Evolutionary conservation across 164 flowering plant species (phyloP).

Genomic region (Nymphaea thermarum): DNA sequence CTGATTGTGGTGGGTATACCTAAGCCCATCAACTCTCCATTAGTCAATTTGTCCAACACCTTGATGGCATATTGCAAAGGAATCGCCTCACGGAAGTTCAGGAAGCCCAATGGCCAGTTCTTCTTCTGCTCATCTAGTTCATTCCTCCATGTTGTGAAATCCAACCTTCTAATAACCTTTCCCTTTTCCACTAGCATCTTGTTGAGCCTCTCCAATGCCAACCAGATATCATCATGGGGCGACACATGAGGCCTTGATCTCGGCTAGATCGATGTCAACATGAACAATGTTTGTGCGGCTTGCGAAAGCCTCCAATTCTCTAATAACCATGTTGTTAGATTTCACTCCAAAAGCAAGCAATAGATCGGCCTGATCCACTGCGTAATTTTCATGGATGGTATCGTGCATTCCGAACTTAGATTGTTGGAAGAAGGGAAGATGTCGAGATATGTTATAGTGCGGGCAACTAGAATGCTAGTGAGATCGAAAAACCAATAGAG

Average conservation of each 20-base stretch:
- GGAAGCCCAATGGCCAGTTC: constrained; percentile 37
- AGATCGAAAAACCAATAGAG: constrained; percentile 40
- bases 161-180: constrained; percentile 9
- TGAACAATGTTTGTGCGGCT: constrained; percentile 65
- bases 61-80: constrained; percentile 19
- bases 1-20: constrained; percentile 14
- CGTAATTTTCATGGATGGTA: constrained; percentile 59
- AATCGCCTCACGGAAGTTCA: constrained; percentile 51
- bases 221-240: constrained; percentile 42
- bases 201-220: constrained; percentile 39
- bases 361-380: constrained; percentile 45
- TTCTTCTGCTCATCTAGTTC: constrained; percentile 44
- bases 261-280: constrained; percentile 59
- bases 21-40: constrained; percentile 15
- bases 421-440: constrained; percentile 27
- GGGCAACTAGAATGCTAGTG: constrained; percentile 59
- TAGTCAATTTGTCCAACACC: constrained; percentile 8
- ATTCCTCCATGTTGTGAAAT: constrained; percentile 43
- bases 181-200: constrained; percentile 22
- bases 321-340: constrained; percentile 63
- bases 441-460: constrained; percentile 70
- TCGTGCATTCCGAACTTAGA: constrained; percentile 71
- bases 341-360: constrained; percentile 65
- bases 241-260: constrained; percentile 65
- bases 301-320: constrained; percentile 63